Conservation (phyloP, 345 rosid genomes). For the Euphorbia peplus region DNA sequence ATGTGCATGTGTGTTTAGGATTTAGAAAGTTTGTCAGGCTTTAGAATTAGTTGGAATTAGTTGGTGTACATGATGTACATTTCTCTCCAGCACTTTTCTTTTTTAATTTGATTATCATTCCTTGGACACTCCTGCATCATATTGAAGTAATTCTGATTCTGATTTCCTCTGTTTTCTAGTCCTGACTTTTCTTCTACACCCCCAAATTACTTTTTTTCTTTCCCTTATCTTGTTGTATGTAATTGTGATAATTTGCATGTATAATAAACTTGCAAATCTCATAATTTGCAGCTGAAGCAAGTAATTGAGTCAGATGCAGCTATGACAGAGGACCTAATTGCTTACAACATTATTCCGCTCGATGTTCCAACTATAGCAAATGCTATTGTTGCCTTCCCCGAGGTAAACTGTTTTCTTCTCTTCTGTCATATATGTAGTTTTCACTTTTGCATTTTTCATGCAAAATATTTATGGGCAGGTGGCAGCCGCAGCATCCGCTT, state of each 20-base stretch:
- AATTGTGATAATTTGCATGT: background rate
- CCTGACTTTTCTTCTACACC: background rate
- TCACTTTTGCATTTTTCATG: constrained; percentile 19
- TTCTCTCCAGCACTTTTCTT: background rate
- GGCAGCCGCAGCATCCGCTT: constrained; percentile 68
- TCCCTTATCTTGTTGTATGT: background rate
- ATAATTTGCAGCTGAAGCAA: constrained; percentile 61
- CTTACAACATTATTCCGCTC: constrained; percentile 84
- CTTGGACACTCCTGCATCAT: background rate
- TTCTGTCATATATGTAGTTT: constrained; percentile 13
- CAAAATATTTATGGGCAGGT: constrained; percentile 45
- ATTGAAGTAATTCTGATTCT: background rate
- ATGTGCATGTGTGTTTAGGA: background rate
- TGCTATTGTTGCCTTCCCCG: constrained; percentile 66
- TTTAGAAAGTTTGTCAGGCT: background rate
- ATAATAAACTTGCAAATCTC: background rate
- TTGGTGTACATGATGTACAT: background rate
- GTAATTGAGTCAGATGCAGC: constrained; percentile 88
- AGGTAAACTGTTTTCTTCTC: constrained; percentile 44
- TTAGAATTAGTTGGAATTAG: background rate
- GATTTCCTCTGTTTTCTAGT: background rate
- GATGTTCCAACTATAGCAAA: constrained; percentile 71
- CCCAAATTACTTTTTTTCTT: background rate
- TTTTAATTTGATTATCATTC: background rate
- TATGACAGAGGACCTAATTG: constrained; percentile 88